phyloP scores from a whole-genome alignment of 2,329 filamentous ascomycete species.

The Zymoseptoria tritici region DNA sequence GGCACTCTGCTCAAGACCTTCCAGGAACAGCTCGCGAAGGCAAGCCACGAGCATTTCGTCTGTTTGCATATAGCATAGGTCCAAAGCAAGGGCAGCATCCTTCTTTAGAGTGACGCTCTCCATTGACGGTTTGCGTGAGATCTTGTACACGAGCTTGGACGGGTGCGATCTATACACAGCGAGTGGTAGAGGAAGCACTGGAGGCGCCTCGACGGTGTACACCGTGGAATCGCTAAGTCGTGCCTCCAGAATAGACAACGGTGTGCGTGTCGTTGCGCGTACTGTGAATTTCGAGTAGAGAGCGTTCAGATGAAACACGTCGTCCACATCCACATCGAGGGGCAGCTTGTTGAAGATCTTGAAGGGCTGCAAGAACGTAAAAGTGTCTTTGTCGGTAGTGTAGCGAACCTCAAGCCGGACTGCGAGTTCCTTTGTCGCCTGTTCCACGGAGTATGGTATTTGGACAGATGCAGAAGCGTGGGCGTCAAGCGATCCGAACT shows the following conservation, averaged over 20 bases:
- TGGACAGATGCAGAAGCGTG: conserved; percentile 50
- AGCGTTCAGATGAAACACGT: conserved; percentile 76
- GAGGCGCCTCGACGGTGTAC: conserved; percentile 56
- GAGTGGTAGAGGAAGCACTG: conserved; percentile 39
- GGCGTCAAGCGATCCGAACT: conserved; percentile 19
- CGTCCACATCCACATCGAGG: conserved; percentile 91
- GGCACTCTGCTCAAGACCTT: conserved; percentile 41
- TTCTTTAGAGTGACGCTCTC: conserved; percentile 21
- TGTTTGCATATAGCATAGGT: conserved; percentile 67
- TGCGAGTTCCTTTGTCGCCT: conserved; percentile 61
- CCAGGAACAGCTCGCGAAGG: conserved; percentile 40
- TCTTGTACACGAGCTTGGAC: conserved; percentile 71
- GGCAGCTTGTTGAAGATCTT: conserved; percentile 67
- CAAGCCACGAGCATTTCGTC: conserved; percentile 60
- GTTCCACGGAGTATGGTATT: conserved; percentile 78
- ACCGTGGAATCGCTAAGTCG: conserved; percentile 62
- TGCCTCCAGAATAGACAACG: conserved; percentile 65
- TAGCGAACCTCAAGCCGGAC: conserved; percentile 54
- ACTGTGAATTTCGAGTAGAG: conserved; percentile 89
- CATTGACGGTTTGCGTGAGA: conserved; percentile 48
- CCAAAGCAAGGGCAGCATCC: conserved; percentile 53
- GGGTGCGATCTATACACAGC: conserved; percentile 75
- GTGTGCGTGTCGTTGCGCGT: conserved; percentile 67
- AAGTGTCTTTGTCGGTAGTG: conserved; percentile 18
- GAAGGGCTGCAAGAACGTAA: conserved; percentile 50